Percentiles rank a stretch among this genome's conserved stretches.
These are phyloP conservation scores for Colletotrichum higginsianum DNA, from an alignment of 2,329 filamentous ascomycete species.

Conservation along the genomic window DNA sequence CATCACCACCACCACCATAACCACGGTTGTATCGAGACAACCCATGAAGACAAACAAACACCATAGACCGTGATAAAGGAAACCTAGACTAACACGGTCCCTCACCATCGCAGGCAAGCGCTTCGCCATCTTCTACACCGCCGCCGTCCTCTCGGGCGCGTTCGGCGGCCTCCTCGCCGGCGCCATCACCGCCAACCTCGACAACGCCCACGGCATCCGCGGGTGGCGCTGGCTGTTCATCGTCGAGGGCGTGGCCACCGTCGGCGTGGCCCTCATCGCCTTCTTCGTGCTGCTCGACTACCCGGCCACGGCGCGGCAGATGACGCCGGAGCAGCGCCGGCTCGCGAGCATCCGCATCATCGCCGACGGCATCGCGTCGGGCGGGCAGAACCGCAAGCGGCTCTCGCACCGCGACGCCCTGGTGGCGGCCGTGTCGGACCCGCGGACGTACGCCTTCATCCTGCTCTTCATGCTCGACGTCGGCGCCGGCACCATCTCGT, in stretches of 20 bases:
- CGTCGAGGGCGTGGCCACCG: conserved; percentile 74
- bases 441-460: conserved; percentile 63
- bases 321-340: conserved; percentile 72
- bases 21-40: no score
- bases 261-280: conserved; percentile 72
- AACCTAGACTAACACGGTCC: no score
- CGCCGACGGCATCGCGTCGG: conserved; percentile 56
- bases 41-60: no score
- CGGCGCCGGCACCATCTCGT: conserved; percentile 65
- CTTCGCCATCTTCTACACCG: conserved; percentile 71
- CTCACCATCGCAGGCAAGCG: conserved; percentile 62
- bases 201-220: conserved; percentile 60
- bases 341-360: conserved; percentile 66
- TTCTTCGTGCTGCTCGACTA: conserved; percentile 81
- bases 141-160: conserved; percentile 66
- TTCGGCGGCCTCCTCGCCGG: conserved; percentile 67
- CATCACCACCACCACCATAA: no score
- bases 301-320: conserved; percentile 72
- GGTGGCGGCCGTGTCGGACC: conserved; percentile 57
- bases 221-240: conserved; percentile 71
- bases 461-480: conserved; percentile 63
- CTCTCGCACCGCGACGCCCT: conserved; percentile 48
- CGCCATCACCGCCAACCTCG: conserved; percentile 60
- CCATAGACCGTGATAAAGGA: no score
- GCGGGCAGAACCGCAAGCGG: conserved; percentile 47